Conservation (phyloP, 768 basidiomycete species). For the Neoboletus magnificus region DNA sequence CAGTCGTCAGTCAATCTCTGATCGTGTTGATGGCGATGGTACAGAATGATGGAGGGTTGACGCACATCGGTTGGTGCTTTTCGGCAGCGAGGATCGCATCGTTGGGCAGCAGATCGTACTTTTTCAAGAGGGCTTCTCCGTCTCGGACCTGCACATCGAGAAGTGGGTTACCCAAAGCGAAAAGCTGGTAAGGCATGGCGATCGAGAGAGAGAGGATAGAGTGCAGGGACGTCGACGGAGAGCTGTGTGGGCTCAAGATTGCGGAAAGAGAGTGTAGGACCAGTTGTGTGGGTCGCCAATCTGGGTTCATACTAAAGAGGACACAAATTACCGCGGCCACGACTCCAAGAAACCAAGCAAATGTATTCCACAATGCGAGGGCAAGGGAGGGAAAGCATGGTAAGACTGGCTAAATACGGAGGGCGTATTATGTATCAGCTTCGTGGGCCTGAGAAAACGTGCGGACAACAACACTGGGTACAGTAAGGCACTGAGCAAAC, state of each 20-base stretch:
- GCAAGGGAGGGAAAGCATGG: not conserved
- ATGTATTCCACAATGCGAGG: not conserved
- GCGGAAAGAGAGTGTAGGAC: conserved; percentile 1
- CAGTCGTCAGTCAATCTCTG: not conserved
- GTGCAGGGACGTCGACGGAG: conserved; percentile 14
- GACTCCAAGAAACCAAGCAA: not conserved
- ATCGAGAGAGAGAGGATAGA: conserved; percentile 1
- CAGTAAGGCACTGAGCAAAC: conserved; percentile 25
- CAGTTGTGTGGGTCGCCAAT: not conserved
- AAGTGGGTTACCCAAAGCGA: conserved; percentile 94
- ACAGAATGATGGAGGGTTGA: not conserved
- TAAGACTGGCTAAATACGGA: not conserved
- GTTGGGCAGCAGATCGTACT: conserved; percentile 89
- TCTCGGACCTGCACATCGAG: conserved; percentile 93
- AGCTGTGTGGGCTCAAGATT: conserved; percentile 2
- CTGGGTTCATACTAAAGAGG: not conserved
- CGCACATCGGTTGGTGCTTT: conserved; percentile 81
- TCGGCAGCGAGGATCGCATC: conserved; percentile 94
- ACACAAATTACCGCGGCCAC: not conserved
- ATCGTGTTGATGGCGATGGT: not conserved
- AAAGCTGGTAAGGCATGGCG: conserved; percentile 62
- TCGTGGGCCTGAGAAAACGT: conserved; percentile 15
- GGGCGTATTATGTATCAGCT: conserved; percentile 3
- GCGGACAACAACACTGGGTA: conserved; percentile 19
- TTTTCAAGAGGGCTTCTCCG: conserved; percentile 79